These are phyloP conservation scores for Endoconidiophora polonica DNA, from an alignment of 2,329 filamentous ascomycete species.

Conservation along the genomic window DNA sequence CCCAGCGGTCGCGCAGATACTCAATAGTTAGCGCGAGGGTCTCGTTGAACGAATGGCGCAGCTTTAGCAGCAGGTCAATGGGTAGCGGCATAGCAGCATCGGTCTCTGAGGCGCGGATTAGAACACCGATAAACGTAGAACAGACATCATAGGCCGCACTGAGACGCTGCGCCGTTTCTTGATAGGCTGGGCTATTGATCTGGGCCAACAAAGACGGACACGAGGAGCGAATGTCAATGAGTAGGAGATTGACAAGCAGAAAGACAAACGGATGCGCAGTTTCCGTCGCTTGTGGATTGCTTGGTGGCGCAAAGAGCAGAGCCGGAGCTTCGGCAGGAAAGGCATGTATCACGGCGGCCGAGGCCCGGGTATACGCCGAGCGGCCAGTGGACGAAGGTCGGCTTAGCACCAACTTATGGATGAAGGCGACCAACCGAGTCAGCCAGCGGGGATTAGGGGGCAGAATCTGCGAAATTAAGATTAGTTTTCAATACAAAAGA, in stretches of 20 bases:
- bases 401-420: slow-evolving; percentile 36
- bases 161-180: slow-evolving; percentile 33
- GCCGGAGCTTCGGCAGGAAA: slow-evolving; percentile 31
- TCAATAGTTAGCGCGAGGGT: slow-evolving; percentile 47
- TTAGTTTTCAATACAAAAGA: background rate
- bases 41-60: slow-evolving; percentile 44
- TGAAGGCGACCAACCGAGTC: slow-evolving; percentile 26
- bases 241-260: slow-evolving; percentile 45
- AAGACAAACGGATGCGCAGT: slow-evolving; percentile 39
- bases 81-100: slow-evolving; percentile 15
- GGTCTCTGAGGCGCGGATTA: slow-evolving; percentile 37
- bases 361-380: slow-evolving; percentile 41
- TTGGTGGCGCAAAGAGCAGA: slow-evolving; percentile 34
- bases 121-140: slow-evolving; percentile 40
- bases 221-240: slow-evolving; percentile 48
- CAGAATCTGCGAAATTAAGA: slow-evolving; percentile 25
- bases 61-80: slow-evolving; percentile 35
- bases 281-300: slow-evolving; percentile 16
- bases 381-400: slow-evolving; percentile 38
- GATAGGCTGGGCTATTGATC: slow-evolving; percentile 39
- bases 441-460: slow-evolving; percentile 39
- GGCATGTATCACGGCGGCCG: slow-evolving; percentile 38
- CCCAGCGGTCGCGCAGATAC: slow-evolving; percentile 54
- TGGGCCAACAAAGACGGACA: slow-evolving; percentile 41
- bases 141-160: slow-evolving; percentile 46